Evolutionary conservation across 495 filamentous ascomycete species (phyloP).

Genomic region (Xylaria intraflava): DNA sequence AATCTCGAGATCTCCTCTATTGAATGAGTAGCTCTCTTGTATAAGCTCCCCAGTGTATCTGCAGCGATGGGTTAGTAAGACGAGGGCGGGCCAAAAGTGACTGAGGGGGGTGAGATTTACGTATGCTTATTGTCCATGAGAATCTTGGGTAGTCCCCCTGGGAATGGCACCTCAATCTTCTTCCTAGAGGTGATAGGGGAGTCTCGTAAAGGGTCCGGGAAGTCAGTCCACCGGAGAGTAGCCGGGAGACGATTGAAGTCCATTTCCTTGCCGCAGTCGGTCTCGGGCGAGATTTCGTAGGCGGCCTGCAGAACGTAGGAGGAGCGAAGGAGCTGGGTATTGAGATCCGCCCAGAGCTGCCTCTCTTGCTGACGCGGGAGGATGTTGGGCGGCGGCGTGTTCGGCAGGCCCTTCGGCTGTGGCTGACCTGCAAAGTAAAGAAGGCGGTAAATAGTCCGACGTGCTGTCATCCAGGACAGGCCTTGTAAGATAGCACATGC

Average conservation of each 20-base stretch:
- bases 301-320: constrained; percentile 36
- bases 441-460: constrained; percentile 28
- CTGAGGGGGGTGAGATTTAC: constrained; percentile 8
- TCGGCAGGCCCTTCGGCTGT: constrained; percentile 30
- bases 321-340: constrained; percentile 31
- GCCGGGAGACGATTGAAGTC: constrained; percentile 22
- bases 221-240: constrained; percentile 35
- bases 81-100: background rate
- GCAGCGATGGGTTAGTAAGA: background rate
- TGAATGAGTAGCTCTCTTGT: constrained; percentile 41
- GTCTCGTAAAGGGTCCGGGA: constrained; percentile 34
- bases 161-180: constrained; percentile 32
- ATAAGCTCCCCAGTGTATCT: constrained; percentile 34
- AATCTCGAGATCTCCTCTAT: constrained; percentile 35
- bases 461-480: constrained; percentile 34
- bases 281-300: constrained; percentile 31
- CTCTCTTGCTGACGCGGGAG: constrained; percentile 17
- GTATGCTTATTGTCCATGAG: constrained; percentile 30
- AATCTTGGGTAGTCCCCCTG: constrained; percentile 15
- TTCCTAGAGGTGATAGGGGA: constrained; percentile 34
- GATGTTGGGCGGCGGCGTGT: constrained; percentile 11
- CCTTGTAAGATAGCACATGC: constrained; percentile 36
- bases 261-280: constrained; percentile 24
- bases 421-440: constrained; percentile 31
- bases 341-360: constrained; percentile 35